Conservation (phyloP, 164 flowering plant species). For the Chimonanthus praecox region DNA sequence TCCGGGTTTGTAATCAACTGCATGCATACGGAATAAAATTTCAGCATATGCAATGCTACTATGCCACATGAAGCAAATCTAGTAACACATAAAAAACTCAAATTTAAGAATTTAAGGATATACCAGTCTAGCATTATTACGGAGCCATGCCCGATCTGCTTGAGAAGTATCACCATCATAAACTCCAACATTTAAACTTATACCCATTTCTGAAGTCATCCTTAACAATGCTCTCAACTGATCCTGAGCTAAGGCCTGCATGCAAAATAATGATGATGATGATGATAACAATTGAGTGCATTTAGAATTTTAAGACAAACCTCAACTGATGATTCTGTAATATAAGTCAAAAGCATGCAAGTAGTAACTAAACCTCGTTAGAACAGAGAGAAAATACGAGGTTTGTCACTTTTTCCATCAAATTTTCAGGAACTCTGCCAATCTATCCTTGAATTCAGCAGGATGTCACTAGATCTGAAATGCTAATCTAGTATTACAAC, state of each 20-base stretch:
- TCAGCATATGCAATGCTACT: slow-evolving; percentile 11
- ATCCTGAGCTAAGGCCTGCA: slow-evolving; percentile 96
- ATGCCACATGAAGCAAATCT: slow-evolving; percentile 4
- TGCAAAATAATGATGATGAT: slow-evolving; percentile 7
- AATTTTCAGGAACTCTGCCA: too few species aligned
- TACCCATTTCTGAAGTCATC: slow-evolving; percentile 44
- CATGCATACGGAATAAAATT: slow-evolving; percentile 16
- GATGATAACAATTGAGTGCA: background rate
- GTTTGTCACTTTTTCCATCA: too few species aligned
- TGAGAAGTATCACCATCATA: slow-evolving; percentile 94
- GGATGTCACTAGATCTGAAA: background rate
- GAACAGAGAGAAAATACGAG: background rate
- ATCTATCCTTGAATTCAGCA: background rate
- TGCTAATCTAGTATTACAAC: background rate
- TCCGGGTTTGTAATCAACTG: slow-evolving; percentile 98
- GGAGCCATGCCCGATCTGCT: slow-evolving; percentile 56
- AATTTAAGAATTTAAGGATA: slow-evolving; percentile 15
- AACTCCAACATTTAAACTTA: slow-evolving; percentile 53
- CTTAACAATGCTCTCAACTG: slow-evolving; percentile 59
- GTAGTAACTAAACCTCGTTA: background rate
- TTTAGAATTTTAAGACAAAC: background rate
- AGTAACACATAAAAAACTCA: background rate
- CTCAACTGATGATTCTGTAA: background rate
- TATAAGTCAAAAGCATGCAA: background rate
- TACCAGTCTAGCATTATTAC: slow-evolving; percentile 89